Evolutionary conservation across 73 alveolate species (phyloP).

Genomic region (Breviolum minutum): DNA sequence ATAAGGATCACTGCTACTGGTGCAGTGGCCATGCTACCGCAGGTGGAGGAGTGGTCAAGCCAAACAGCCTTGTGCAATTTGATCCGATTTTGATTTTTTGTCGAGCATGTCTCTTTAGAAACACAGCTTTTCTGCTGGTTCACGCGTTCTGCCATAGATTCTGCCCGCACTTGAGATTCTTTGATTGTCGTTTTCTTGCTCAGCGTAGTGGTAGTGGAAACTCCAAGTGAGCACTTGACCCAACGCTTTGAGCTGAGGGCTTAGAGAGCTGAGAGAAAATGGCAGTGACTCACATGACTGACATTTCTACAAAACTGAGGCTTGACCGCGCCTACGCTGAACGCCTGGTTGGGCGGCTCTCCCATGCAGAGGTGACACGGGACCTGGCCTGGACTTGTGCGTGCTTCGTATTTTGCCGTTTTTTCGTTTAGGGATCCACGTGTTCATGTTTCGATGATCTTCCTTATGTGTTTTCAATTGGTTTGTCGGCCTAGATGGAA

Average conservation of each 20-base stretch:
- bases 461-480: not conserved
- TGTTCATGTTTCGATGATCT: not conserved
- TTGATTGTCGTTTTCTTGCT: not conserved
- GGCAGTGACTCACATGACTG: too few species aligned
- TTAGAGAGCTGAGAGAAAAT: not conserved
- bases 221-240: slow-evolving; percentile 23
- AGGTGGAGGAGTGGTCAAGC: slow-evolving; percentile 19
- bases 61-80: not conserved
- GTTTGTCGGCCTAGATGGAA: slow-evolving; percentile 1
- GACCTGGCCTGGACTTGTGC: too few species aligned
- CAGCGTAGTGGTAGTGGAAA: slow-evolving; percentile 30
- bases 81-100: not conserved
- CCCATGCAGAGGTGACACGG: too few species aligned
- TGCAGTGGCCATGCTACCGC: slow-evolving; percentile 89
- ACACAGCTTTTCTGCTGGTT: not conserved
- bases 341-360: too few species aligned
- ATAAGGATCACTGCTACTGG: slow-evolving; percentile 11
- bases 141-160: too few species aligned
- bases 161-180: too few species aligned
- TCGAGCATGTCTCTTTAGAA: not conserved
- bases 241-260: not conserved
- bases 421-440: too few species aligned
- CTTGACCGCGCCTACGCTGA: slow-evolving; percentile 22
- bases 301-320: not conserved
- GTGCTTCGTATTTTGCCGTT: too few species aligned